These are phyloP conservation scores for Melaleuca quinquenervia DNA, from an alignment of 345 rosid species.

Conservation along the genomic window DNA sequence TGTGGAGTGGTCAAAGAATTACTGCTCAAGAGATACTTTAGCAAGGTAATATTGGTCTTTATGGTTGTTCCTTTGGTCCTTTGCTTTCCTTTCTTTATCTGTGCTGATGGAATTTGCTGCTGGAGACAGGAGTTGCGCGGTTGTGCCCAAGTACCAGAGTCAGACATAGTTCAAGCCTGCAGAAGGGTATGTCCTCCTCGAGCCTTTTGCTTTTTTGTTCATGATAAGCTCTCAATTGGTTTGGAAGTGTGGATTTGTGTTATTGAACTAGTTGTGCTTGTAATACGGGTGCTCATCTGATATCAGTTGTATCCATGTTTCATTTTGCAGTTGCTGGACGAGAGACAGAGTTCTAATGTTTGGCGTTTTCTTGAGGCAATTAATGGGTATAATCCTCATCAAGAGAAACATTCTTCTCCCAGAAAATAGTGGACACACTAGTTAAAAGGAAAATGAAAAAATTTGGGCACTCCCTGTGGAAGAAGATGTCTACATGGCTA, in stretches of 20 bases:
- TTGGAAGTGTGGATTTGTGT: not conserved
- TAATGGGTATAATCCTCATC: slow-evolving; percentile 36
- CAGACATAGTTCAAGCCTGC: slow-evolving; percentile 72
- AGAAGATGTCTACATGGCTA: not conserved
- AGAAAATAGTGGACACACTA: not conserved
- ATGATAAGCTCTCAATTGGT: not conserved
- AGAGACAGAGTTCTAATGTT: slow-evolving; percentile 66
- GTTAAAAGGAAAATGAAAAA: not conserved
- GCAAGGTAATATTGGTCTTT: slow-evolving; percentile 51
- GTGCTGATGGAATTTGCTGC: not conserved
- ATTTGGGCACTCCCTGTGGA: not conserved
- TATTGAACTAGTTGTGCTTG: not conserved
- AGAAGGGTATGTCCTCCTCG: slow-evolving; percentile 47
- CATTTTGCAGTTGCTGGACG: slow-evolving; percentile 58
- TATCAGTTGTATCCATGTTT: not conserved
- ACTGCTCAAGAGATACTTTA: slow-evolving; percentile 76
- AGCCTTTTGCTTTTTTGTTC: not conserved
- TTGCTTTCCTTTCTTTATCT: not conserved
- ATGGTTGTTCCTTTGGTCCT: not conserved
- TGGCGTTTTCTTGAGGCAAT: slow-evolving; percentile 89
- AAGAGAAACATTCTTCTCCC: not conserved
- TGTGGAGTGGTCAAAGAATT: slow-evolving; percentile 88
- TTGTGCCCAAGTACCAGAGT: slow-evolving; percentile 66
- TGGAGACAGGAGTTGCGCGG: slow-evolving; percentile 73
- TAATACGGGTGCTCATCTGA: not conserved